Conservation (phyloP, 2,329 filamentous ascomycete species). For the Xylaria sp. region DNA sequence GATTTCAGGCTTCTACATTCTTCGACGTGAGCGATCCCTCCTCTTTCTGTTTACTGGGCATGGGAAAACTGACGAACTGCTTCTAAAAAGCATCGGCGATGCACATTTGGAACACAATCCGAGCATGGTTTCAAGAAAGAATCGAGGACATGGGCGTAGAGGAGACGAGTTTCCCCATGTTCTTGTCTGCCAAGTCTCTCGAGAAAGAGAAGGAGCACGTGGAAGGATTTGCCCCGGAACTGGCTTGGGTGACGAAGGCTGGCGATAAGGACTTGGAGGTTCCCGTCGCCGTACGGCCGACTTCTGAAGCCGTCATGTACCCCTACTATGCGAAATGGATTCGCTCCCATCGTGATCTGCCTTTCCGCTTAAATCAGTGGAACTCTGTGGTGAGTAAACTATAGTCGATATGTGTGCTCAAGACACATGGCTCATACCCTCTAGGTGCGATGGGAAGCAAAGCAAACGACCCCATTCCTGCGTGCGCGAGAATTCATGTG, state of each 20-base stretch:
- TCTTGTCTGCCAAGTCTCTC: constrained; percentile 89
- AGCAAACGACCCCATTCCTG: constrained; percentile 86
- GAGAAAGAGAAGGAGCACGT: constrained; percentile 49
- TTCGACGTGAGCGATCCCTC: constrained; percentile 61
- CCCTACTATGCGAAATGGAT: constrained; percentile 59
- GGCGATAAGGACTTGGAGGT: constrained; percentile 93
- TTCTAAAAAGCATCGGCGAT: constrained; percentile 55
- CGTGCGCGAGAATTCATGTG: constrained; percentile 94
- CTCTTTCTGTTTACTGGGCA: background rate
- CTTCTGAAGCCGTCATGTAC: constrained; percentile 62
- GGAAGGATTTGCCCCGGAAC: constrained; percentile 87
- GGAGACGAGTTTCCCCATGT: constrained; percentile 96
- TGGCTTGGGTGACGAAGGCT: constrained; percentile 87
- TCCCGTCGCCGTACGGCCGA: constrained; percentile 70
- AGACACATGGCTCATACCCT: background rate
- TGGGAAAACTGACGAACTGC: constrained; percentile 18
- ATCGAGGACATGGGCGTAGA: constrained; percentile 93
- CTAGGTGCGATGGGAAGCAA: constrained; percentile 91
- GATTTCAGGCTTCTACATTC: constrained; percentile 96
- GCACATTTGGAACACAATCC: constrained; percentile 70
- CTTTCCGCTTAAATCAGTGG: constrained; percentile 68
- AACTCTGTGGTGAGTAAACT: constrained; percentile 9
- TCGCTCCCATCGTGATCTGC: constrained; percentile 91
- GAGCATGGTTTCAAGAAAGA: constrained; percentile 70
- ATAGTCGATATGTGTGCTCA: background rate